Conservation (phyloP, 192 early-diverging fungal species). For the Powellomyces hirtus region DNA sequence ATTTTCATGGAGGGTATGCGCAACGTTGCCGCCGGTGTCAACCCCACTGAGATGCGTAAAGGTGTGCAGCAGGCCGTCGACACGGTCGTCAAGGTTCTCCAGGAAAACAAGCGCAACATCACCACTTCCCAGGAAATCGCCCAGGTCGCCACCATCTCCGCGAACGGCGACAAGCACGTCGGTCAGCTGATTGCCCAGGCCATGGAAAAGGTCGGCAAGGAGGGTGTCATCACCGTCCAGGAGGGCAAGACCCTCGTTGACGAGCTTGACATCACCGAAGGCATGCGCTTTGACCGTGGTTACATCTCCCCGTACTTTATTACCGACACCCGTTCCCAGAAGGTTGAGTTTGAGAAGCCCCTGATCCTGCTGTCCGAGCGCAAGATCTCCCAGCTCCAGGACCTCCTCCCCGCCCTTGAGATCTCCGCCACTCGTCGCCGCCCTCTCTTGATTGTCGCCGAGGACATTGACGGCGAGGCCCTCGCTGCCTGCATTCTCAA, state of each 20-base stretch:
- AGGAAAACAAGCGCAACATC: constrained; percentile 85
- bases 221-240: constrained; percentile 99
- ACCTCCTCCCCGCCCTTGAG: constrained; percentile 95
- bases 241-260: constrained; percentile 99
- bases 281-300: constrained; percentile 99
- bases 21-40: constrained; percentile 99
- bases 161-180: constrained; percentile 98
- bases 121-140: constrained; percentile 96
- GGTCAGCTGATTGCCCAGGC: constrained; percentile 96
- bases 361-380: constrained; percentile 96
- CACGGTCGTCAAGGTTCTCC: constrained; percentile 87
- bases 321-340: constrained; percentile 96
- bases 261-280: constrained; percentile 98
- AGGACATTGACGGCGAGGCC: constrained; percentile 99
- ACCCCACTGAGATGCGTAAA: constrained; percentile 97
- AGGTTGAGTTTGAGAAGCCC: constrained; percentile 99
- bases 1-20: constrained; percentile 99
- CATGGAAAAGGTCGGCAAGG: constrained; percentile 99
- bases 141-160: constrained; percentile 99
- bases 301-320: constrained; percentile 99
- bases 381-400: constrained; percentile 95
- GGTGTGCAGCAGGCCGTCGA: constrained; percentile 92
- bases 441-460: constrained; percentile 95
- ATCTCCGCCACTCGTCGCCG: constrained; percentile 90
- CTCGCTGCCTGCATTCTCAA: constrained; percentile 99